Conservation (phyloP, 441 rosid genomes). For the Biscutella laevigata region DNA sequence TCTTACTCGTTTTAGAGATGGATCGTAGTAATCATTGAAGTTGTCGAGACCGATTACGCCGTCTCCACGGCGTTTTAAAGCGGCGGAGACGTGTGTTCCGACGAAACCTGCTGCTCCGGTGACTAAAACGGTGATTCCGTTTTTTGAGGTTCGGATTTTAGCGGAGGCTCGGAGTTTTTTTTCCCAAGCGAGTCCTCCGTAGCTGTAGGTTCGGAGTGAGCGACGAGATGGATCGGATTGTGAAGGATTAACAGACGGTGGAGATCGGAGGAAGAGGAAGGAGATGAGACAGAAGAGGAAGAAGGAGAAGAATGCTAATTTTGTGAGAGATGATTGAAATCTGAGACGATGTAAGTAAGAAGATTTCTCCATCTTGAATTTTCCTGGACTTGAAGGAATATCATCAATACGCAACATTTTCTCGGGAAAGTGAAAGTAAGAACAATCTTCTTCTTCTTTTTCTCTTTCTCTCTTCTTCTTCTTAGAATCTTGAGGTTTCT, state of each 20-base stretch:
- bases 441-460: neutral
- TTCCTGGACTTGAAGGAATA: conserved; percentile 83
- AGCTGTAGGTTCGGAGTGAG: conserved; percentile 54
- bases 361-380: conserved; percentile 95
- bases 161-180: conserved; percentile 67
- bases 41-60: conserved; percentile 85
- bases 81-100: conserved; percentile 85
- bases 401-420: conserved; percentile 71
- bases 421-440: neutral
- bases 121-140: conserved; percentile 70
- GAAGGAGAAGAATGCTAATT: conserved; percentile 74
- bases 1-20: conserved; percentile 71
- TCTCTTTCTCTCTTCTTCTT: conserved; percentile 16
- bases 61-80: conserved; percentile 82
- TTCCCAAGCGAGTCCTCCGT: conserved; percentile 84
- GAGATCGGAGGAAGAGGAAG: conserved; percentile 72
- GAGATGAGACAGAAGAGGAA: conserved; percentile 61
- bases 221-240: conserved; percentile 72
- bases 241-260: conserved; percentile 36
- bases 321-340: conserved; percentile 56
- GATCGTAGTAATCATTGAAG: conserved; percentile 90
- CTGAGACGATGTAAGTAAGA: conserved; percentile 50
- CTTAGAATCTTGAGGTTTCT: conserved; percentile 52
- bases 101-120: conserved; percentile 99
- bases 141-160: conserved; percentile 47